Base-by-base conservation (phyloP, 768 basidiomycete genomes). In the Boletus vinaceobasis region DNA sequence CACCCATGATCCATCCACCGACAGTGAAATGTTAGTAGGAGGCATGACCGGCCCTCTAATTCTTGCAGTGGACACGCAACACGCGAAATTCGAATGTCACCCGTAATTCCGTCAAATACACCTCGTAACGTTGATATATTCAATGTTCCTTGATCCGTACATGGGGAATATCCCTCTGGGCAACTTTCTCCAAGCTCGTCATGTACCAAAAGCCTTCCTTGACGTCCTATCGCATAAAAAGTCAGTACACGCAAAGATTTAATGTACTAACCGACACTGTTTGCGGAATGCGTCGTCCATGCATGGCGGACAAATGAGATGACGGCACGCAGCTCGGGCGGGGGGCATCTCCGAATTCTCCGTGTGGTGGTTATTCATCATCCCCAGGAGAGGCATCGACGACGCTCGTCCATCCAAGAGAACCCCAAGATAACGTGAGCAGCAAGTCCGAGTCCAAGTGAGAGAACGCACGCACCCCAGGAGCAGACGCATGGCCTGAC, bases 401-500 rank as follows among this genome's bases (percentile, higher is more conserved):
- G 26, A 52, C 52, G 14, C 15, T 33, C 14, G 32, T 13, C 15
- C 48, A 42, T 26, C 49, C 47, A 7, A 36, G 7, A 1, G 14
- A 21, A n/a, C 44, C 48, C 48, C 50, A n/a, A n/a, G 26, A 23
- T 11, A 1, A 11, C 38, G 32, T 39, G 21, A 35, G 29, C 17
- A 26, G 10, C 17, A 17, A 5, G 29, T 7, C 29, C 21, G 10
- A 26, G 5, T 10, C 15, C 21, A 7, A 35, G 23, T 14, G 19
- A 10, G 11, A 43, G 21, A 3, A 8, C 7, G 15, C 6, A 47
- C 48, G 39, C 2, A 58, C 48, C 7, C 46, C 33, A n/a, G 43
- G 48, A 4, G 49, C 55, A 19, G 55, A 21, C 11, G 45, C 55
- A 19, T 17, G 56, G 7, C 57, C 31, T 7, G 40, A 58, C 40